Conservation (phyloP, 2,329 filamentous ascomycete genomes). For the Colletotrichum trifolii region DNA sequence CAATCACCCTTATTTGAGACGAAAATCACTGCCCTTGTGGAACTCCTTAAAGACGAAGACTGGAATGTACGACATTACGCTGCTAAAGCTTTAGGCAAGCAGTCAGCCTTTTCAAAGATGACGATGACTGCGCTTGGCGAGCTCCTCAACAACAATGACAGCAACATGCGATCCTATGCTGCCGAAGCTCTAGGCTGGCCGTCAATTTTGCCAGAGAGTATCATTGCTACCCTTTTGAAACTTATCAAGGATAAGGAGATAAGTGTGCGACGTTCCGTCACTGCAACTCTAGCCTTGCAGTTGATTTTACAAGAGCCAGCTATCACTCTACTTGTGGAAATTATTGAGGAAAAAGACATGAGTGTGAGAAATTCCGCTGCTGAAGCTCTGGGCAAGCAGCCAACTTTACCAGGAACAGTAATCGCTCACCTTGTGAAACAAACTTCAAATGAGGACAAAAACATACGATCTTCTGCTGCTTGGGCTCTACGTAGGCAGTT, state of each 20-base stretch:
- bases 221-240: too few relatives aligned
- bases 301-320: too few relatives aligned
- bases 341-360: not conserved
- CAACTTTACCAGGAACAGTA: not conserved
- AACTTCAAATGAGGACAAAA: too few relatives aligned
- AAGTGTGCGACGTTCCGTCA: too few relatives aligned
- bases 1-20: constrained; percentile 3
- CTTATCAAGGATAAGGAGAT: too few relatives aligned
- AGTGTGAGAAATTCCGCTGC: constrained; percentile 1
- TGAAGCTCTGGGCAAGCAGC: constrained; percentile 5
- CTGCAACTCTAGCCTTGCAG: too few relatives aligned
- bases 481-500: not conserved
- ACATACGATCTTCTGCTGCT: not conserved
- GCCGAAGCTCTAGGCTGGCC: too few relatives aligned
- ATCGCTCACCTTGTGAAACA: not conserved
- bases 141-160: too few relatives aligned
- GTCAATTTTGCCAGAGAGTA: too few relatives aligned
- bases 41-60: not conserved
- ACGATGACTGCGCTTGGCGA: not conserved
- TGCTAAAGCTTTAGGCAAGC: constrained; percentile 1
- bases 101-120: constrained; percentile 7
- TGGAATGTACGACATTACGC: not conserved
- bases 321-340: not conserved
- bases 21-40: too few relatives aligned
- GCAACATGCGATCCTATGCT: too few relatives aligned